Conservation (phyloP, 345 rosid genomes). For the Eucalyptus rudis region DNA sequence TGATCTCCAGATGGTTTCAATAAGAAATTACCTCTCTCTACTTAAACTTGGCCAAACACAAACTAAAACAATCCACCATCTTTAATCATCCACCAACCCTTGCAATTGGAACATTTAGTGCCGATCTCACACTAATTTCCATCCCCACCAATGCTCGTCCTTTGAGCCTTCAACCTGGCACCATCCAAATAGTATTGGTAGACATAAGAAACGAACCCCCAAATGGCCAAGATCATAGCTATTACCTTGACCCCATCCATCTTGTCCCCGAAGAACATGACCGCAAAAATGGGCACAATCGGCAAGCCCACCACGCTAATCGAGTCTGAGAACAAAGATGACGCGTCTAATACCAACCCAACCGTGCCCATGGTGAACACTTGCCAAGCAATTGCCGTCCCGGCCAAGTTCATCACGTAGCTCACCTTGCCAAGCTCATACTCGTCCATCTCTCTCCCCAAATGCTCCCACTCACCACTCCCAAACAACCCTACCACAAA, state of each 20-base stretch:
- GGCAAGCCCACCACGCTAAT: constrained; percentile 18
- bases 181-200: constrained; percentile 25
- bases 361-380: constrained; percentile 13
- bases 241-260: constrained; percentile 19
- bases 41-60: not conserved
- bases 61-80: not conserved
- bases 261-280: constrained; percentile 19
- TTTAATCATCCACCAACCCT: not conserved
- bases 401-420: constrained; percentile 13
- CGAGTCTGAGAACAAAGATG: constrained; percentile 20
- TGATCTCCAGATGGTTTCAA: not conserved
- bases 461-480: constrained; percentile 25
- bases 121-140: not conserved
- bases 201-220: constrained; percentile 29
- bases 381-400: constrained; percentile 23
- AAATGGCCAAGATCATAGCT: constrained; percentile 20
- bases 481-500: constrained; percentile 14
- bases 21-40: not conserved
- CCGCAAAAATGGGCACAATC: constrained; percentile 18
- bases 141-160: not conserved
- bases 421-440: constrained; percentile 16
- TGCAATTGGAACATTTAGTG: not conserved
- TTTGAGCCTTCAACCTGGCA: not conserved
- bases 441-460: constrained; percentile 11
- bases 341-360: constrained; percentile 22